Evolutionary conservation across 345 rosid genomes (phyloP).

Genomic region (Abelmoschus esculentus): DNA sequence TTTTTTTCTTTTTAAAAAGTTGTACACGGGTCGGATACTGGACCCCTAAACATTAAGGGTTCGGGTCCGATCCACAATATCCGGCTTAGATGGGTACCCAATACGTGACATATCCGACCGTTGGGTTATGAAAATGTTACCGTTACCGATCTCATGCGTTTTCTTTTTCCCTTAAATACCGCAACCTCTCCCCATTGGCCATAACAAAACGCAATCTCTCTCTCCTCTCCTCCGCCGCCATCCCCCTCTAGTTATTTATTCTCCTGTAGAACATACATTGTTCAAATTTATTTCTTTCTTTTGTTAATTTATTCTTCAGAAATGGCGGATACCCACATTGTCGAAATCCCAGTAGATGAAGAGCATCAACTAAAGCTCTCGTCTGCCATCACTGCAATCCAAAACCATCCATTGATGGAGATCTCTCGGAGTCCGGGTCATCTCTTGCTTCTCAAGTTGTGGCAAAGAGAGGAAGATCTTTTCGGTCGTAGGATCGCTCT

Average conservation of each 20-base stretch:
- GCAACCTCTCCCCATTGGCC: not conserved
- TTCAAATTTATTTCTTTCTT: no score
- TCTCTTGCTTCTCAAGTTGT: slow-evolving; percentile 73
- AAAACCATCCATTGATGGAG: slow-evolving; percentile 79
- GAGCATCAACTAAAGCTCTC: slow-evolving; percentile 50
- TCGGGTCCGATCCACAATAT: no score
- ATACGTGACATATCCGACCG: not conserved
- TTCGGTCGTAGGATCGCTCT: slow-evolving; percentile 39
- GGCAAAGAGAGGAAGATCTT: slow-evolving; percentile 85
- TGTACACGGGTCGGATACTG: no score
- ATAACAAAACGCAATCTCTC: not conserved
- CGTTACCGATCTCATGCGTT: not conserved
- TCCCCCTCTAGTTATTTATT: not conserved
- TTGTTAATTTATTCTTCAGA: slow-evolving; percentile 6
- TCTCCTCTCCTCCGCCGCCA: not conserved
- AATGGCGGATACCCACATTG: slow-evolving; percentile 57
- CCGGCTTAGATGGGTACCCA: no score
- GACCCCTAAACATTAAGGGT: no score
- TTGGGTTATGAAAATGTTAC: not conserved
- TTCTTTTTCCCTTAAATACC: not conserved
- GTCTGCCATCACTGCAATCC: slow-evolving; percentile 41
- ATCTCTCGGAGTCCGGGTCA: slow-evolving; percentile 93
- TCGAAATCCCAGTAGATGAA: slow-evolving; percentile 71
- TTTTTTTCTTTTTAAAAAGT: no score
- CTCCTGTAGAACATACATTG: no score